Conservation (phyloP, 2,329 filamentous ascomycete species). For the Septoria linicola region DNA sequence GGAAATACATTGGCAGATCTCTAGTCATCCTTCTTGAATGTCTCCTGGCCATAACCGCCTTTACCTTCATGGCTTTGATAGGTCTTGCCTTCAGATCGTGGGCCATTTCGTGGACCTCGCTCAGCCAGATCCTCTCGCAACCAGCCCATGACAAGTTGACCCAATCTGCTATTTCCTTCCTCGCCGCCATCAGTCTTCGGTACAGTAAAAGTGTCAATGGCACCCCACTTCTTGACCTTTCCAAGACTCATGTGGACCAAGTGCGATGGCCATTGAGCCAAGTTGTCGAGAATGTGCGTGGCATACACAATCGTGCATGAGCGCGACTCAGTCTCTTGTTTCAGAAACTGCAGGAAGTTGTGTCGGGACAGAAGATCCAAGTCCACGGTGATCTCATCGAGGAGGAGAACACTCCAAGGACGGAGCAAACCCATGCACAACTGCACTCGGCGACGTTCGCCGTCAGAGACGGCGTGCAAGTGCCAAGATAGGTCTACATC, state of each 20-base stretch:
- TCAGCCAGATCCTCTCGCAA: conserved; percentile 75
- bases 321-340: conserved; percentile 77
- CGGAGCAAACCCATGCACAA: conserved; percentile 91
- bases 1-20: background rate
- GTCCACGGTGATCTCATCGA: conserved; percentile 97
- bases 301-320: conserved; percentile 94
- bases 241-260: conserved; percentile 94
- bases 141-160: conserved; percentile 86
- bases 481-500: conserved; percentile 92
- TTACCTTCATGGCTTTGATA: conserved; percentile 60
- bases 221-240: conserved; percentile 80
- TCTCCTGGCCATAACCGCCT: conserved; percentile 64
- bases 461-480: conserved; percentile 93
- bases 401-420: conserved; percentile 84
- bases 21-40: conserved; percentile 32
- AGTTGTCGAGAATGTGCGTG: conserved; percentile 93
- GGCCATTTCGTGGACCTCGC: conserved; percentile 70
- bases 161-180: conserved; percentile 77
- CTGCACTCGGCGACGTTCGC: conserved; percentile 87
- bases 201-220: conserved; percentile 66
- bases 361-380: conserved; percentile 81
- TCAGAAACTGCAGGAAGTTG: conserved; percentile 83
- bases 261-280: conserved; percentile 92
- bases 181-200: conserved; percentile 49
- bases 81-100: conserved; percentile 62